These are phyloP conservation scores for Nicotiana sylvestris DNA, from an alignment of 257 asterid species.

Conservation along the genomic window DNA sequence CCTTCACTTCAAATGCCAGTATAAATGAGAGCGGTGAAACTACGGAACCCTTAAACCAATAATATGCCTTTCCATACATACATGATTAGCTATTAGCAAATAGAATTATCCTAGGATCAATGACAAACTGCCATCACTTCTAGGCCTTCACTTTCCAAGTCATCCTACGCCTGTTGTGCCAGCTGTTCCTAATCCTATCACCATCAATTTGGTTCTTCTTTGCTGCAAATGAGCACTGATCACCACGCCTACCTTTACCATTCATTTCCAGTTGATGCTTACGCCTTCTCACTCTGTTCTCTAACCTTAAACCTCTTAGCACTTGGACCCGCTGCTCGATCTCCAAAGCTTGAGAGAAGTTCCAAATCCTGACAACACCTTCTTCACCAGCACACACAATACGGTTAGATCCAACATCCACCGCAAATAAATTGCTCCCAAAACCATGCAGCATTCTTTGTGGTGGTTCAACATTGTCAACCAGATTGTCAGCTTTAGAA, in stretches of 20 bases:
- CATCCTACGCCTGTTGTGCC: conserved; percentile 67
- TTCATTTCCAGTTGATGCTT: conserved; percentile 44
- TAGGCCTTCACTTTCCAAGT: conserved; percentile 69
- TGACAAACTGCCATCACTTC: conserved; percentile 19
- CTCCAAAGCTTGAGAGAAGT: conserved; percentile 83
- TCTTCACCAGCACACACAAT: conserved; percentile 92
- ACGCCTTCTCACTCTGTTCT: conserved; percentile 77
- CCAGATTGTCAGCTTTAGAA: conserved; percentile 23
- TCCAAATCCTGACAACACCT: conserved; percentile 88
- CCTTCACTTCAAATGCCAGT: background rate
- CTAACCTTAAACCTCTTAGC: conserved; percentile 57
- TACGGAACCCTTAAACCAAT: background rate
- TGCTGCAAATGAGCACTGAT: conserved; percentile 67
- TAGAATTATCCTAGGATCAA: background rate
- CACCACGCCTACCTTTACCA: conserved; percentile 43
- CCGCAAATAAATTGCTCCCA: conserved; percentile 63
- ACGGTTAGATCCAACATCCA: conserved; percentile 71
- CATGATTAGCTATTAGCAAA: conserved; percentile 13
- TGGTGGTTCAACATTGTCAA: conserved; percentile 56
- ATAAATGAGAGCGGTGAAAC: background rate
- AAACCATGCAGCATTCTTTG: conserved; percentile 91
- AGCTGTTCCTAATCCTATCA: conserved; percentile 41
- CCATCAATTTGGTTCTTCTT: conserved; percentile 58
- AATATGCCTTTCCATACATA: background rate
- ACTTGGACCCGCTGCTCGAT: conserved; percentile 53